Conservation (phyloP, 202 grass and related monocot genomes). For the Panicum hallii region DNA sequence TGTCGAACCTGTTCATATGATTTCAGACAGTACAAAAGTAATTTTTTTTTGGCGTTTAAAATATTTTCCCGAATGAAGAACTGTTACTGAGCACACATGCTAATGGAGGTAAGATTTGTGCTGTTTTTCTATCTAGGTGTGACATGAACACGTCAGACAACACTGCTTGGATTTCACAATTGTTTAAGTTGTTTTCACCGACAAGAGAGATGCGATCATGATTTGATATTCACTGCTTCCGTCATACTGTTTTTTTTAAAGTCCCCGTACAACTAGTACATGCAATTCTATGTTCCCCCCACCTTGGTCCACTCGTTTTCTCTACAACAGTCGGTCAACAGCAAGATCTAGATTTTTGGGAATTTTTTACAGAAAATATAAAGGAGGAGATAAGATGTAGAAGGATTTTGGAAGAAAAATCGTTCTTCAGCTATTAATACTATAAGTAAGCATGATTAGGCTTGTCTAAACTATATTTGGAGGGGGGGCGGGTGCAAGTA, state of each 20-base stretch:
- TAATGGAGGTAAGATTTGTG: background rate
- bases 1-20: conserved; percentile 8
- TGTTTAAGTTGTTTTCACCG: conserved; percentile 40
- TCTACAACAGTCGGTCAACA: conserved; percentile 10
- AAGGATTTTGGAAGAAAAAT: background rate
- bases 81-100: background rate
- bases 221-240: conserved; percentile 5
- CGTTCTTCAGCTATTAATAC: background rate
- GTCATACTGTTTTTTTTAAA: background rate
- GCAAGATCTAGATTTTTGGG: conserved; percentile 1
- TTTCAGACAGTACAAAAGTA: background rate
- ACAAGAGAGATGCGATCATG: conserved; percentile 33
- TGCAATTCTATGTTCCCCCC: background rate
- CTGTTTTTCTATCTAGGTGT: background rate
- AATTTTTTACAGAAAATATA: background rate
- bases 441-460: background rate
- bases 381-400: background rate
- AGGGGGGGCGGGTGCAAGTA: background rate
- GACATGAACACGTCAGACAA: conserved; percentile 12
- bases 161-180: background rate
- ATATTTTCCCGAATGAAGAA: background rate
- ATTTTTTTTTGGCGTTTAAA: background rate
- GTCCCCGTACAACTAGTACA: background rate
- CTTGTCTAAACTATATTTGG: background rate
- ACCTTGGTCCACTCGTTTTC: conserved; percentile 32